A percentile compares a stretch with the other conserved stretches of the same genome.
Conservation (phyloP, 192 early-diverging fungal genomes). For the Podochytrium sp. region DNA sequence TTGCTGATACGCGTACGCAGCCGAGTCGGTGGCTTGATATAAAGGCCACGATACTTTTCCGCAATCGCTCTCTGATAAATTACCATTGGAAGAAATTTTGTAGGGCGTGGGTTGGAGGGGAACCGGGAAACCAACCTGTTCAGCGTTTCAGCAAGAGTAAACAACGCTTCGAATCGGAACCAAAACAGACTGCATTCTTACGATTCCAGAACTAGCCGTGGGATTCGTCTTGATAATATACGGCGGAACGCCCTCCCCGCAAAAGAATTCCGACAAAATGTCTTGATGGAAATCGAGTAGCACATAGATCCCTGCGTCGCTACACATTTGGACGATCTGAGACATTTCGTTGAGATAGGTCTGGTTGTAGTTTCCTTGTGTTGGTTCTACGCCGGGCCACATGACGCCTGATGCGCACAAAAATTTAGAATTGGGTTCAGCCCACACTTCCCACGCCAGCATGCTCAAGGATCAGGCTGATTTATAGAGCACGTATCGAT, state of each 20-base stretch:
- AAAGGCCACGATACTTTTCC: slow-evolving; percentile 2
- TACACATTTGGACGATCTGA: slow-evolving; percentile 53
- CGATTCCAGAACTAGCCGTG: slow-evolving; percentile 13
- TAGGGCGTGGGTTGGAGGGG: slow-evolving; percentile 14
- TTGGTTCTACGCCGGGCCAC: slow-evolving; percentile 71
- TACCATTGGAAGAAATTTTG: slow-evolving; percentile 9
- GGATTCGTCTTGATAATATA: slow-evolving; percentile 22
- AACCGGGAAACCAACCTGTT: slow-evolving; percentile 35
- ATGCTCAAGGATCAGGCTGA: too few relatives aligned
- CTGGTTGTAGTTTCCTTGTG: slow-evolving; percentile 57
- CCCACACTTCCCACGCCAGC: too few relatives aligned
- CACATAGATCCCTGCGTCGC: slow-evolving; percentile 61
- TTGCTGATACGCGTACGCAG: slow-evolving; percentile 32
- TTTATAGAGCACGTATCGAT: too few relatives aligned
- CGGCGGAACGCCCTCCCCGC: slow-evolving; percentile 55
- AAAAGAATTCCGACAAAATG: slow-evolving; percentile 52
- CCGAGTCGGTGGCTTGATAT: neutral
- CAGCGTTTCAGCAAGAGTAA: too few relatives aligned
- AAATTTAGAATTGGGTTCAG: too few relatives aligned
- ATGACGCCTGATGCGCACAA: neutral
- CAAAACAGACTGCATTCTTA: too few relatives aligned
- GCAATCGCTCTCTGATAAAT: slow-evolving; percentile 23
- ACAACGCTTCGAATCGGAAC: too few relatives aligned
- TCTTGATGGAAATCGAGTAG: slow-evolving; percentile 72
- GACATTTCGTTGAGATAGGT: slow-evolving; percentile 59